Evolutionary conservation across 306 rosid genomes (phyloP).

Genomic region (Trifolium repens): DNA sequence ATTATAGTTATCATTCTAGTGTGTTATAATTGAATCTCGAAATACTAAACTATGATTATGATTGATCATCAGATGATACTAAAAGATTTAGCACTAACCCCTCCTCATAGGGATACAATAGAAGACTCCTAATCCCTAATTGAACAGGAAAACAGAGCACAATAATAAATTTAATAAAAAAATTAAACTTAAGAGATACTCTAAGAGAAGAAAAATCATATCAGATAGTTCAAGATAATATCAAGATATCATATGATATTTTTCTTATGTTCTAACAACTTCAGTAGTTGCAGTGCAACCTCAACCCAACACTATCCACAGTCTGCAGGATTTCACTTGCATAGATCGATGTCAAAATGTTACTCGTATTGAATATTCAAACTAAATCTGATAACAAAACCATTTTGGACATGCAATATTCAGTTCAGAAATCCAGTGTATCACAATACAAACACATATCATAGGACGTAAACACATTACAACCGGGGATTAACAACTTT

Average conservation of each 20-base stretch:
- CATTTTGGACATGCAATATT: too few species aligned
- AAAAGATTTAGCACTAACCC: not conserved
- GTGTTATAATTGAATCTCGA: not conserved
- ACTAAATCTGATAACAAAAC: too few species aligned
- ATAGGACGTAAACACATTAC: constrained; percentile 4
- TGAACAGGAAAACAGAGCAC: not conserved
- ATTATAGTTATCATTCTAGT: not conserved
- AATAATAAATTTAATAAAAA: not conserved
- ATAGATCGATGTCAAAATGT: constrained; percentile 29
- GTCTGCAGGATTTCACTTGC: constrained; percentile 14
- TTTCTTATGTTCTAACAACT: not conserved
- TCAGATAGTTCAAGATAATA: not conserved
- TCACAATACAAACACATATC: not conserved
- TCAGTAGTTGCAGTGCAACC: constrained; percentile 8
- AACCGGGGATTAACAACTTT: constrained; percentile 4
- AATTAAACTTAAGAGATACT: not conserved
- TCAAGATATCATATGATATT: not conserved
- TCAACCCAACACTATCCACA: constrained; percentile 19
- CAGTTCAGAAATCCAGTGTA: not conserved
- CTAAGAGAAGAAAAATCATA: not conserved
- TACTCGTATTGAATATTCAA: not conserved
- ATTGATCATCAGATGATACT: not conserved
- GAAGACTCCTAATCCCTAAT: not conserved
- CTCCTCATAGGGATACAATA: not conserved
- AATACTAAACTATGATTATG: not conserved